Evolutionary conservation across 768 basidiomycete genomes (phyloP).

Genomic region (Suillus bovinus): DNA sequence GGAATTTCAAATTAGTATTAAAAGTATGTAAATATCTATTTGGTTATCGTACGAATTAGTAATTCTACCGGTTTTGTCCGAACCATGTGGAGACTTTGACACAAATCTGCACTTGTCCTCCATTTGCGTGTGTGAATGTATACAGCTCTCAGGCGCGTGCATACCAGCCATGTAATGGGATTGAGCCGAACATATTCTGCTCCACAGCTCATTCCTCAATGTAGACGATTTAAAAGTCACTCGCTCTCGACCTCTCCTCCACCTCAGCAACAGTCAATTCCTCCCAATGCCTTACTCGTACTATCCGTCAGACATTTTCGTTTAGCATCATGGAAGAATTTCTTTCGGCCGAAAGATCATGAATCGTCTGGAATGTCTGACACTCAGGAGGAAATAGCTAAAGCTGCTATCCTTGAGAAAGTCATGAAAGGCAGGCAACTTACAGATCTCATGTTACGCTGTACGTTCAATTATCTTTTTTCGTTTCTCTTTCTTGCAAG

Average conservation of each 20-base stretch:
- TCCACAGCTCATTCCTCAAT: slow-evolving; percentile 4
- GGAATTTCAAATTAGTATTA: slow-evolving; percentile 21
- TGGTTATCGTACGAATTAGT: slow-evolving; percentile 16
- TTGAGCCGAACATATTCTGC: slow-evolving; percentile 10
- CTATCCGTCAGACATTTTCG: slow-evolving; percentile 13
- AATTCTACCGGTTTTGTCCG: background rate
- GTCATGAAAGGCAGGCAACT: slow-evolving; percentile 87
- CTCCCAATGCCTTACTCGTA: slow-evolving; percentile 1
- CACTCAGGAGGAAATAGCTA: slow-evolving; percentile 67
- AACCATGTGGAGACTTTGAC: slow-evolving; percentile 25
- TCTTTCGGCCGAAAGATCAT: slow-evolving; percentile 13
- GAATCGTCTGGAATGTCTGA: slow-evolving; percentile 26
- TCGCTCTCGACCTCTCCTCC: background rate
- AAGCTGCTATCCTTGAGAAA: slow-evolving; percentile 76
- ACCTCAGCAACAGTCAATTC: background rate
- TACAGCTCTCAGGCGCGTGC: slow-evolving; percentile 22
- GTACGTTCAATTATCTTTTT: slow-evolving; percentile 49
- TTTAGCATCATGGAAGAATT: slow-evolving; percentile 29
- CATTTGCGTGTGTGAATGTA: slow-evolving; percentile 32
- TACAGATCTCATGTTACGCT: slow-evolving; percentile 87
- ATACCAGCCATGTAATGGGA: slow-evolving; percentile 39
- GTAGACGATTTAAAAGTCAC: background rate
- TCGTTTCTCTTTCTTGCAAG: slow-evolving; percentile 5
- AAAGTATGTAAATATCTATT: slow-evolving; percentile 9
- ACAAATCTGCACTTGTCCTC: background rate